phyloP scores from a whole-genome alignment of 768 basidiomycete genomes.

The Psilocybe cyanescens region DNA sequence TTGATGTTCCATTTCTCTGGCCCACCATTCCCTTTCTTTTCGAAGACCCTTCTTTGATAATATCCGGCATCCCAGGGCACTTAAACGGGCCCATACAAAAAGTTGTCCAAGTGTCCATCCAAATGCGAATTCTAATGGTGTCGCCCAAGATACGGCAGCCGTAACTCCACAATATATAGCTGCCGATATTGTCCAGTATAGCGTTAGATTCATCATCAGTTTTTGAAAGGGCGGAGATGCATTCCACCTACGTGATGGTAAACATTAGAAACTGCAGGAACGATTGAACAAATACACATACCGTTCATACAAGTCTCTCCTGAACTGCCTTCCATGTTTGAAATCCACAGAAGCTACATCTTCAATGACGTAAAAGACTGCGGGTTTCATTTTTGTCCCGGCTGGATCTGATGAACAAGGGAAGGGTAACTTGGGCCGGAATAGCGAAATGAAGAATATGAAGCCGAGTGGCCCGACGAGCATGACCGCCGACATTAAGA shows the following conservation, averaged over 20 bases:
- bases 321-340: constrained; percentile 28
- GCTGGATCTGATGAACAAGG: constrained; percentile 33
- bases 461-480: constrained; percentile 32
- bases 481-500: constrained; percentile 35
- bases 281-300: constrained; percentile 9
- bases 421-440: constrained; percentile 26
- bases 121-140: constrained; percentile 31
- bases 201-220: constrained; percentile 26
- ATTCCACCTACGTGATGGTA: constrained; percentile 20
- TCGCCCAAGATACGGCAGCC: constrained; percentile 31
- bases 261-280: neutral
- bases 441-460: constrained; percentile 30
- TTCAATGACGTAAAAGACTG: constrained; percentile 33
- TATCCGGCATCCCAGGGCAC: constrained; percentile 23
- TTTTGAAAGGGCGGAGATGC: constrained; percentile 31
- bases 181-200: constrained; percentile 28
- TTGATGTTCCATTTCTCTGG: constrained; percentile 6
- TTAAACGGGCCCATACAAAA: constrained; percentile 29
- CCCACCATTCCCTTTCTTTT: constrained; percentile 22
- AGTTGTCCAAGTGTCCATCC: constrained; percentile 33
- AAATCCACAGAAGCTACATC: constrained; percentile 35
- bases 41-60: constrained; percentile 21
- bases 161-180: constrained; percentile 30
- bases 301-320: constrained; percentile 27
- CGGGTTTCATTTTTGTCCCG: constrained; percentile 33